A percentile compares a stretch with the other conserved stretches of the same genome.
These are phyloP conservation scores for Caryopteris hybrid DNA, from an alignment of 305 asterid species.

Conservation along the genomic window DNA sequence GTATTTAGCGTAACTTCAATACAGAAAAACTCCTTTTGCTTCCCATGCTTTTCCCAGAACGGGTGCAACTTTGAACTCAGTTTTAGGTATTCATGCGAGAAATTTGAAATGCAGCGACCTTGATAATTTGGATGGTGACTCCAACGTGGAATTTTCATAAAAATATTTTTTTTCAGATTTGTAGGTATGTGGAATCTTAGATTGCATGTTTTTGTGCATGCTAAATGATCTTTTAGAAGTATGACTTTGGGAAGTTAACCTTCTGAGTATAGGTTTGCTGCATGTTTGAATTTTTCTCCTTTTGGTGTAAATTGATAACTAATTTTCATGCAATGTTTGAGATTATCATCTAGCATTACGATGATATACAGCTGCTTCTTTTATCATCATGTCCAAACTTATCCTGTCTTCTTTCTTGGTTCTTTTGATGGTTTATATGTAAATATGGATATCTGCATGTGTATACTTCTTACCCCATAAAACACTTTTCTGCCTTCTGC, in stretches of 20 bases:
- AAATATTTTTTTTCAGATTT: neutral
- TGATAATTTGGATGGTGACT: neutral
- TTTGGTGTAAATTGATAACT: neutral
- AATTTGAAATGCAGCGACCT: neutral
- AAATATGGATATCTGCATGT: neutral
- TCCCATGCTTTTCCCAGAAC: neutral
- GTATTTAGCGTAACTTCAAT: neutral
- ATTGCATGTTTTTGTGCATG: neutral
- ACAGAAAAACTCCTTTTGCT: conserved; percentile 7
- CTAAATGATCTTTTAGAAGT: neutral
- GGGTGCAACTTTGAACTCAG: neutral
- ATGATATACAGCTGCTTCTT: neutral
- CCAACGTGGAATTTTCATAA: neutral
- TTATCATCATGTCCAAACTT: neutral
- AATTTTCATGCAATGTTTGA: neutral
- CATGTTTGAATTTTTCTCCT: too few species aligned
- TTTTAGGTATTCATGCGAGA: neutral
- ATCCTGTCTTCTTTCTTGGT: neutral
- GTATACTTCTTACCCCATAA: neutral
- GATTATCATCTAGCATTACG: neutral
- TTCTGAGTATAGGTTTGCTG: too few species aligned
- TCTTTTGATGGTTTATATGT: neutral
- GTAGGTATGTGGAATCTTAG: neutral
- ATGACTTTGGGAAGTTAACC: neutral
- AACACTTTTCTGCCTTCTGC: neutral